These are phyloP conservation scores for Gossypium longicalyx DNA, from an alignment of 345 rosid genomes.

Conservation along the genomic window DNA sequence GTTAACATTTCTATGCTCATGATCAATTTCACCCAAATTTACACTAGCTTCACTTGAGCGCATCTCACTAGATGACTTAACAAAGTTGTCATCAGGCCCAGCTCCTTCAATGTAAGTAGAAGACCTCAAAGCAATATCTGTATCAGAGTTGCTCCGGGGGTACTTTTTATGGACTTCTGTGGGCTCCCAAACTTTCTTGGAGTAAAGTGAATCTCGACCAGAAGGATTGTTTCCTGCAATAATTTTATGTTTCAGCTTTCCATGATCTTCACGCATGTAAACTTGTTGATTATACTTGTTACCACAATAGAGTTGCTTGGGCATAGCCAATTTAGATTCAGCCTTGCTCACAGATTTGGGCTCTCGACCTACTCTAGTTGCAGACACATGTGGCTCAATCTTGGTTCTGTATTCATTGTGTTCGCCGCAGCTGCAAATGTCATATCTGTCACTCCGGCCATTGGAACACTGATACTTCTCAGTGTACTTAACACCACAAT, in stretches of 20 bases:
- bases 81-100: slow-evolving; percentile 25
- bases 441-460: slow-evolving; percentile 53
- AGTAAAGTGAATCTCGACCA: slow-evolving; percentile 38
- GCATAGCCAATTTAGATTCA: slow-evolving; percentile 50
- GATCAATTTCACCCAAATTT: slow-evolving; percentile 36
- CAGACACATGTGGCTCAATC: slow-evolving; percentile 49
- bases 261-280: slow-evolving; percentile 42
- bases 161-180: slow-evolving; percentile 60
- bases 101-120: slow-evolving; percentile 41
- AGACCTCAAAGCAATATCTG: slow-evolving; percentile 49
- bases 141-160: slow-evolving; percentile 56
- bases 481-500: slow-evolving; percentile 40
- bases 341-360: slow-evolving; percentile 44
- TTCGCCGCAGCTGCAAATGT: slow-evolving; percentile 58
- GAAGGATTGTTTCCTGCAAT: slow-evolving; percentile 32
- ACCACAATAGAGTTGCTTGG: slow-evolving; percentile 51
- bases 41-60: slow-evolving; percentile 39
- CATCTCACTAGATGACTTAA: slow-evolving; percentile 37
- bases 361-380: slow-evolving; percentile 46
- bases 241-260: slow-evolving; percentile 53
- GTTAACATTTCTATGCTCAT: slow-evolving; percentile 20
- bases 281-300: slow-evolving; percentile 53
- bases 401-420: slow-evolving; percentile 50
- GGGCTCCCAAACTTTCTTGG: slow-evolving; percentile 79
- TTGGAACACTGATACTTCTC: slow-evolving; percentile 56